These are phyloP conservation scores for Pinus taeda DNA, from an alignment of 75 land plant genomes.

Conservation along the genomic window DNA sequence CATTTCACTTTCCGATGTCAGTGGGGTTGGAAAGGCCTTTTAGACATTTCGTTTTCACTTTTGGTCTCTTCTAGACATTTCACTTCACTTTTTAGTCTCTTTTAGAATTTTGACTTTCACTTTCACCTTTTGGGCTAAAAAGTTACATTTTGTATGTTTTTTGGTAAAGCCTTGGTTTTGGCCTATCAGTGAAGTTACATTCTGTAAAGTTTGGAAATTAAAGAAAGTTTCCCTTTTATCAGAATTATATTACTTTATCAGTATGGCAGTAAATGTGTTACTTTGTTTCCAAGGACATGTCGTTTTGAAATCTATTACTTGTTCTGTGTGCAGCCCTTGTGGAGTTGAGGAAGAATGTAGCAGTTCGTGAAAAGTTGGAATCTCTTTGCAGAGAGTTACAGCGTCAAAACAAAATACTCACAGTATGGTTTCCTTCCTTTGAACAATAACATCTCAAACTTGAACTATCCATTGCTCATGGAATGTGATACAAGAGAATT, in stretches of 20 bases:
- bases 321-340: constrained; percentile 48
- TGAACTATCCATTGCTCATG: neutral
- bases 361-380: constrained; percentile 89
- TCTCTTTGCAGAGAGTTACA: constrained; percentile 96
- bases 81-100: neutral
- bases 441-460: neutral
- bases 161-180: neutral
- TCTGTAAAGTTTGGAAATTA: neutral
- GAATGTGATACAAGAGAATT: neutral
- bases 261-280: no score
- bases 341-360: constrained; percentile 30
- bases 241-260: neutral
- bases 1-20: neutral
- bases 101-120: neutral
- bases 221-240: neutral
- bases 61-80: no score
- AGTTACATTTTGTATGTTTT: neutral
- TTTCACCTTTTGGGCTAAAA: neutral
- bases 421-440: constrained; percentile 36
- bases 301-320: constrained; percentile 5
- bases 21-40: neutral
- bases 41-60: neutral
- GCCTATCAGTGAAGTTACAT: neutral
- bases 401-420: constrained; percentile 88
- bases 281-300: neutral